Evolutionary conservation across 306 rosid genomes (phyloP), one percentile per base, ranked within the genome.

Genomic region (Arachis hypogaea): DNA sequence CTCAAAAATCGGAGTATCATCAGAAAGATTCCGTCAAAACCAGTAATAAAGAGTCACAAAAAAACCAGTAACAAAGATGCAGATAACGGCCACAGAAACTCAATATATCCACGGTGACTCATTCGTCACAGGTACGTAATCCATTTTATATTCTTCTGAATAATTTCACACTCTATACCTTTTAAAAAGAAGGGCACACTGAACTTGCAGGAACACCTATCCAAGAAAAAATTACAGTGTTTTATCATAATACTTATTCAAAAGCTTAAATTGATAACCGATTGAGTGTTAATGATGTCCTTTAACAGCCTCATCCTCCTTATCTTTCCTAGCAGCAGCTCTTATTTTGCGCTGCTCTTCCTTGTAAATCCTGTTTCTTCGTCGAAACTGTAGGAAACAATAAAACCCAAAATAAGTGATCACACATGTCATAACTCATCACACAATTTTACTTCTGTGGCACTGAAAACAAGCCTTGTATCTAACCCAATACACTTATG

Each of bases 341-440:
- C 97, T 87, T 63, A 95, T 51, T 74, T 95, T 88, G 65, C 99
- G 97, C 80, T 92, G 96, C 83, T 95, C 98, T 84, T 95, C 99
- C 91, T 90, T 90, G 77, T 90, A 95, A 69, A 95, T 82, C 46
- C 99, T 89, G 80, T 95, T 95, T 73, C 99, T 86, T 66, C 99
- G 86, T 85, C 81, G 92, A 79, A 88, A 94, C 99, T 83, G 78
- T 66, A 69, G 45, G 45, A 51, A 73, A 61, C 69, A 77, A 80
- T 3, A 51, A 80, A 76, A 76, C 61, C 66, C 38, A 33, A 33
- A 55, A 63, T 28, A 10, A 73, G 55, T 66, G 28, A 69, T 16
- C 28, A 22, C 28, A 22, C 28, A 22, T 22, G 28, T 22, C 28
- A 22, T 22, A 22, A 22, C 28, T 11, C 50, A 18, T 58, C 30